Evolutionary conservation across 305 asterid genomes (phyloP).

Genomic region (Plantago rigida): DNA sequence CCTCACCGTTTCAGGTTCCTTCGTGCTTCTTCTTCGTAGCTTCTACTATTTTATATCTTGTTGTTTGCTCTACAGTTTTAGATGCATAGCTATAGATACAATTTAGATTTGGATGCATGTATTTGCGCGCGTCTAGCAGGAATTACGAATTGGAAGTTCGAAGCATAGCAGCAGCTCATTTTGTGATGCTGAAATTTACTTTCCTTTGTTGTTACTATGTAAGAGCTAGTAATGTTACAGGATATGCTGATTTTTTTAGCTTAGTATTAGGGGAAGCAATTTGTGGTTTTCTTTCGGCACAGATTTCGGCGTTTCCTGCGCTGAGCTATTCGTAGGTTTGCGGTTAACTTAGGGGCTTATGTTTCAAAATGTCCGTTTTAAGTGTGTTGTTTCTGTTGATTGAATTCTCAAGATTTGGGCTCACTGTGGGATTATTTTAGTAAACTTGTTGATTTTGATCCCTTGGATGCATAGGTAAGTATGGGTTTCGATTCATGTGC

Average conservation of each 20-base stretch:
- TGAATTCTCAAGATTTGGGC: background rate
- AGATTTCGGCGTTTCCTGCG: too few species aligned
- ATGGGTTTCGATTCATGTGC: conserved; percentile 34
- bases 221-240: too few species aligned
- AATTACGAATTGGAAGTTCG: too few species aligned
- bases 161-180: too few species aligned
- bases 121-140: too few species aligned
- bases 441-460: conserved; percentile 20
- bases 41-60: conserved; percentile 21
- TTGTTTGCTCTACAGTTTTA: background rate
- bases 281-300: too few species aligned
- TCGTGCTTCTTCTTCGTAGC: conserved; percentile 7
- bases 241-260: too few species aligned
- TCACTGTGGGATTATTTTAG: conserved; percentile 9
- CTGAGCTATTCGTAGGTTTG: too few species aligned
- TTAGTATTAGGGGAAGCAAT: too few species aligned
- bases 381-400: background rate
- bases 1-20: conserved; percentile 32
- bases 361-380: background rate
- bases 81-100: background rate
- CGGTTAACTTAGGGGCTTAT: background rate
- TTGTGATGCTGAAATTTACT: too few species aligned
- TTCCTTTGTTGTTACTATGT: too few species aligned
- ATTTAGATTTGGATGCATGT: too few species aligned
- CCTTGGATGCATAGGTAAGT: conserved; percentile 29